phyloP scores from a whole-genome alignment of 2,329 filamentous ascomycete species.

The Xylaria polymorpha region DNA sequence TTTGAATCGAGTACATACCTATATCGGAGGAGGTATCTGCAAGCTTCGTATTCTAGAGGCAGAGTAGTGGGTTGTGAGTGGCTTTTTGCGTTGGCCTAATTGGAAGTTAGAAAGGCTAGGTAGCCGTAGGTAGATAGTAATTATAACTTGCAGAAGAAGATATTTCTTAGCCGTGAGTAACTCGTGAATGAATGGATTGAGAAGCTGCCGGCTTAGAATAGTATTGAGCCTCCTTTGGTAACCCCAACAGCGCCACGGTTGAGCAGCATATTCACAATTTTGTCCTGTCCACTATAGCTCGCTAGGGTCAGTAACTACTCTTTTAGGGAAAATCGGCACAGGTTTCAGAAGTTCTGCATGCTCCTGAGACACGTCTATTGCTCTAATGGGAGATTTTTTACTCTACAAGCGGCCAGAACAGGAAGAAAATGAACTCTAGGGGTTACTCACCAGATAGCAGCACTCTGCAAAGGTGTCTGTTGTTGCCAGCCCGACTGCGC shows the following conservation, averaged over 20 bases:
- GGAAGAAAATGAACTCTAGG: too few species aligned
- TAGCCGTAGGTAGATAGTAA: not conserved
- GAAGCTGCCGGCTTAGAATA: conserved; percentile 34
- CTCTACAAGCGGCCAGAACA: too few species aligned
- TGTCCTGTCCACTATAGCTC: conserved; percentile 53
- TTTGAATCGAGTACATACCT: not conserved
- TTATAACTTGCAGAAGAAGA: not conserved
- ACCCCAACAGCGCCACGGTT: conserved; percentile 49
- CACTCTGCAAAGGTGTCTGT: conserved; percentile 52
- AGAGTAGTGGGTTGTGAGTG: too few species aligned
- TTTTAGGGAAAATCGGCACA: too few species aligned
- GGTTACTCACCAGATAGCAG: conserved; percentile 52
- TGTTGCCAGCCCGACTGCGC: conserved; percentile 44
- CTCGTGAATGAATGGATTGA: not conserved
- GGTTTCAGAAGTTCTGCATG: too few species aligned
- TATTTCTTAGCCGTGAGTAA: not conserved
- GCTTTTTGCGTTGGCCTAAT: not conserved
- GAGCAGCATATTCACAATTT: conserved; percentile 55
- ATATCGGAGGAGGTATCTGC: too few species aligned
- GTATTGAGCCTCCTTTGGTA: conserved; percentile 38
- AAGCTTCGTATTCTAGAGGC: not conserved
- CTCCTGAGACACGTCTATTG: too few species aligned
- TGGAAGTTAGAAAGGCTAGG: not conserved
- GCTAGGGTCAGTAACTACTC: too few species aligned
- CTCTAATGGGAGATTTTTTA: too few species aligned